Conservation (phyloP, 2,329 filamentous ascomycete genomes). For the Diaporthe ilicicola region DNA sequence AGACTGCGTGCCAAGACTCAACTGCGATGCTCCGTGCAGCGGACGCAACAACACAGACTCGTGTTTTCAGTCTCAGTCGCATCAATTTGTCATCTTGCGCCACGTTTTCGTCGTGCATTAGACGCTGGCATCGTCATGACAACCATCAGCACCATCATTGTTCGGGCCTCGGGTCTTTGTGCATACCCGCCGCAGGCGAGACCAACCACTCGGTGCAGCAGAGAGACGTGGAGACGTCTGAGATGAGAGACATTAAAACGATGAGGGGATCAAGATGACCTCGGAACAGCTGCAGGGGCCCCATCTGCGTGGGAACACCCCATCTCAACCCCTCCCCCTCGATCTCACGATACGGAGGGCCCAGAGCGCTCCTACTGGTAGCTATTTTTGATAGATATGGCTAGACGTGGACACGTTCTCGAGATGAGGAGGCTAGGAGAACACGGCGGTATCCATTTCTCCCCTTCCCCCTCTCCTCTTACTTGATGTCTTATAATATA, state of each 20-base stretch:
- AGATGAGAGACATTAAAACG: not conserved
- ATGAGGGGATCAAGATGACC: not conserved
- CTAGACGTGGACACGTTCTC: not conserved
- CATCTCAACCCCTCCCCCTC: conserved; percentile 4
- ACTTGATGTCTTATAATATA: conserved; percentile 11
- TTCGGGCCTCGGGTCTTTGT: not conserved
- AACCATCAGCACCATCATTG: not conserved
- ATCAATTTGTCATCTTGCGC: conserved; percentile 13
- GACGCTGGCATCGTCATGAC: conserved; percentile 5
- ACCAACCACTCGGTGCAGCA: not conserved
- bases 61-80: not conserved
- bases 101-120: conserved; percentile 15
- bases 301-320: conserved; percentile 12
- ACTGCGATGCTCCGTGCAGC: not conserved
- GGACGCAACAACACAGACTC: not conserved
- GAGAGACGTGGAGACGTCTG: not conserved
- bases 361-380: not conserved
- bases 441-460: not conserved
- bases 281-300: conserved; percentile 8
- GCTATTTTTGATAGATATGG: conserved; percentile 5
- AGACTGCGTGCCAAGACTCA: not conserved
- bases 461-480: not conserved
- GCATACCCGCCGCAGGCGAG: conserved; percentile 5
- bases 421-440: not conserved
- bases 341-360: conserved; percentile 15